Evolutionary conservation across 2,329 filamentous ascomycete genomes (phyloP).

Genomic region (Paecilomyces sp.): DNA sequence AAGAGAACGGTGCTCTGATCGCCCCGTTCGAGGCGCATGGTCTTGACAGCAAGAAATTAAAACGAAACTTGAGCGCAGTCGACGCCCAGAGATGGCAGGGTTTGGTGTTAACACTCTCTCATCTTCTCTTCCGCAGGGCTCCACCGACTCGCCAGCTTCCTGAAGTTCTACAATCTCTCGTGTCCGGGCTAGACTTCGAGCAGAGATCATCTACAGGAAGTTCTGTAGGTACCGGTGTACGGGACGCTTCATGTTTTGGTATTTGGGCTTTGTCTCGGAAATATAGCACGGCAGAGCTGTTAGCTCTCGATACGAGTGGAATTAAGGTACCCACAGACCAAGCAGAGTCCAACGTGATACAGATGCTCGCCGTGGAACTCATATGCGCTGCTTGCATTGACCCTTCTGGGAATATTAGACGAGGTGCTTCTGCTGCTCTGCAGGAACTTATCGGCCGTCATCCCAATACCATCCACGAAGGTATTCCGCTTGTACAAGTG

Average conservation of each 20-base stretch:
- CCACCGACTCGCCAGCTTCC: constrained; percentile 64
- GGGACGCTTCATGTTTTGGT: constrained; percentile 93
- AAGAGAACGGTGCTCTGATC: constrained; percentile 33
- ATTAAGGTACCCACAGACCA: constrained; percentile 22
- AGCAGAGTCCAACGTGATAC: constrained; percentile 48
- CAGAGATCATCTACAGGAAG: constrained; percentile 78
- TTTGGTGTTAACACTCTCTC: constrained; percentile 75
- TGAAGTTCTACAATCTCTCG: constrained; percentile 66
- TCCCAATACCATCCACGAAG: constrained; percentile 72
- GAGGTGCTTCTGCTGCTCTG: constrained; percentile 85
- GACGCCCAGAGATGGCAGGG: constrained; percentile 88
- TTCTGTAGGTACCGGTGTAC: constrained; percentile 79
- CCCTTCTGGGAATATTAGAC: constrained; percentile 83
- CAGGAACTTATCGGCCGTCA: constrained; percentile 93
- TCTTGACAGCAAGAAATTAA: constrained; percentile 31
- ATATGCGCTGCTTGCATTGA: constrained; percentile 78
- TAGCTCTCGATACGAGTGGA: constrained; percentile 45
- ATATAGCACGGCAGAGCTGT: constrained; percentile 73
- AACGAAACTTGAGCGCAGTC: constrained; percentile 62
- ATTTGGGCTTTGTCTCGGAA: constrained; percentile 87
- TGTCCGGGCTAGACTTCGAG: constrained; percentile 80
- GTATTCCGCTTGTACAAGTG: constrained; percentile 77
- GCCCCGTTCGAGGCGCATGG: constrained; percentile 25
- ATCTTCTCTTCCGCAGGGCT: constrained; percentile 78
- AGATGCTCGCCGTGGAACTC: constrained; percentile 73